Base-by-base conservation (phyloP, 2,329 filamentous ascomycete genomes). In the Fusarium zealandicum region DNA sequence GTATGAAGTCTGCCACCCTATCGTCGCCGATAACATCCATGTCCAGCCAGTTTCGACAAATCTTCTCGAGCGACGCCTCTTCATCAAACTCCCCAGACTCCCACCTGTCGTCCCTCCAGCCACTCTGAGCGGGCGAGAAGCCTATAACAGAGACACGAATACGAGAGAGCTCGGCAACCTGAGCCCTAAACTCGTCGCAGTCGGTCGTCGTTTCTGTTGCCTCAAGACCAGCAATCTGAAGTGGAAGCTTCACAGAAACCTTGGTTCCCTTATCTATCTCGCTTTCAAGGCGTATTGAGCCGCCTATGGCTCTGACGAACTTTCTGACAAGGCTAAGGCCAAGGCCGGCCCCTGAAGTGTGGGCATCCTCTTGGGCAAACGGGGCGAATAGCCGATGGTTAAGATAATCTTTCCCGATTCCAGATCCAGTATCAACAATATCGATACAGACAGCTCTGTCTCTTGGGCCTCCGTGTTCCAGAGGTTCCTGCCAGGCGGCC, bases 401-500 rank as follows among this genome's bases (percentile, higher is more conserved):
- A 17, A 90, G 72, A 61, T 84, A 90, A 7, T 88, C 83, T 11
- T 82, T 75, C 0, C 80, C 80, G 17, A 90, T 90, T 1, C 88
- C 88, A 40, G 78, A 80, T 1, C 88, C 88, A 0, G 87, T 87
- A 61, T 90, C 88, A 0, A 76, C 74, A 3, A 90, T 79, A 0
- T 76, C 80, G 11, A 86, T 63, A 3, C 61, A 66, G 12, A 73
- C 54, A 3, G 58, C 39, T 25, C 56, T 37, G 10, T 64, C 52
- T 6, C 45, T 43, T 22, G 39, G 9, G 6, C 22, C 28, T n/a
- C 35, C 35, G 17, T 38, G 35, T 5, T 32, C 16, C 5, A 31
- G 30, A 8, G 36, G 47, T 13, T 55, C 53, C 47, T 70, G 73
- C 1, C 50, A 59, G 2, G 72, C 57, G 0, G 56, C 50, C 1